Conservation (phyloP, 257 asterid species). For the Datura wrightii region DNA sequence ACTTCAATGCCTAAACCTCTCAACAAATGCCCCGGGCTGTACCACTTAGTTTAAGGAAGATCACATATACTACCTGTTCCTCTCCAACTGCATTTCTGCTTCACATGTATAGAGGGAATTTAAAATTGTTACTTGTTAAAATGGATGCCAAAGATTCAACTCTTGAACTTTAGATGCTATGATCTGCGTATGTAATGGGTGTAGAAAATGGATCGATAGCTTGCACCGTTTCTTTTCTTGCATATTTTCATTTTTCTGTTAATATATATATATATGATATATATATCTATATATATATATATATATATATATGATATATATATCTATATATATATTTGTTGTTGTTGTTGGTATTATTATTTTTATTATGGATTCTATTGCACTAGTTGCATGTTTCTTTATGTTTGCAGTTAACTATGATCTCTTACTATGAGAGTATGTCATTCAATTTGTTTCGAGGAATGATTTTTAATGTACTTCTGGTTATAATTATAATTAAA, state of each 20-base stretch:
- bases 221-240: background rate
- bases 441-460: background rate
- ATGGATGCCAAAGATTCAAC: slow-evolving; percentile 5
- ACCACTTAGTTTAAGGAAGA: background rate
- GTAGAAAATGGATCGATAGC: background rate
- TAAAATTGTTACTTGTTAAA: background rate
- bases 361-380: background rate
- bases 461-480: background rate
- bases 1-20: background rate
- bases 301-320: too few species aligned
- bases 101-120: background rate
- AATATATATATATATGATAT: too few species aligned
- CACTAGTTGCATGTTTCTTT: background rate
- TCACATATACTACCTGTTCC: background rate
- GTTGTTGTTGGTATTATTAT: background rate
- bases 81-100: background rate
- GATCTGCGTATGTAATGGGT: background rate
- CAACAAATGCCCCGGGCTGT: background rate
- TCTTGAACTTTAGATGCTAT: background rate
- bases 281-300: too few species aligned
- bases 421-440: background rate
- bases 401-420: background rate
- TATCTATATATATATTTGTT: background rate
- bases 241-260: background rate
- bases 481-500: background rate